Evolutionary conservation across 1,284 basidiomycete species (phyloP).

Genomic region (Wallemia ichthyophaga): DNA sequence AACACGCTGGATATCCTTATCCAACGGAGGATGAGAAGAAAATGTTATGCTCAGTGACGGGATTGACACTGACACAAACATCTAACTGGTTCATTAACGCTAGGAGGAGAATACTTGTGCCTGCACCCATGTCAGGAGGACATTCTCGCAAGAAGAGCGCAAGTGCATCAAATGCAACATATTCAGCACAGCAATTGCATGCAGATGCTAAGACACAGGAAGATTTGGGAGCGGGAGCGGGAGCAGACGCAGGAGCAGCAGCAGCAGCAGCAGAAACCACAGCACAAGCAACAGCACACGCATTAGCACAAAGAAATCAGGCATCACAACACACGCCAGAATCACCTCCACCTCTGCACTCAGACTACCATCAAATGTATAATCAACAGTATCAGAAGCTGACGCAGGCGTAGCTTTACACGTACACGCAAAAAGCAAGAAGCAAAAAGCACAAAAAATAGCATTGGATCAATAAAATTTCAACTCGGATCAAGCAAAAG

Average conservation of each 20-base stretch:
- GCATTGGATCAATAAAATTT: neutral
- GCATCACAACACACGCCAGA: neutral
- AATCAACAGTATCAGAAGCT: slow-evolving; percentile 1
- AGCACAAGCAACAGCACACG: too few relatives aligned
- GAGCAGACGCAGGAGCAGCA: too few relatives aligned
- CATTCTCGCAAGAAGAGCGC: too few relatives aligned
- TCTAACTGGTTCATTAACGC: slow-evolving; percentile 79
- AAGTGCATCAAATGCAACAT: too few relatives aligned
- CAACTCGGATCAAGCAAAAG: too few relatives aligned
- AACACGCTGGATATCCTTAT: slow-evolving; percentile 63
- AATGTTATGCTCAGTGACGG: slow-evolving; percentile 50
- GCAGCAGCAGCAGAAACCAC: too few relatives aligned
- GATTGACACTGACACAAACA: slow-evolving; percentile 35
- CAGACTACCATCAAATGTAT: neutral
- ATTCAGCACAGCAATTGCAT: too few relatives aligned
- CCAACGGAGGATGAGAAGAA: slow-evolving; percentile 75
- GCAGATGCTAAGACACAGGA: too few relatives aligned
- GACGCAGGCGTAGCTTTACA: neutral
- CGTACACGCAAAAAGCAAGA: too few relatives aligned
- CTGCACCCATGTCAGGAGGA: neutral
- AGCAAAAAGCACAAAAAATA: too few relatives aligned
- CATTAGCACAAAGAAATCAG: too few relatives aligned
- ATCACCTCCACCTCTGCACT: neutral
- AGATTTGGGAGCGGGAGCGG: too few relatives aligned
- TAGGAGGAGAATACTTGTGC: slow-evolving; percentile 13